These are phyloP conservation scores for Magnusiomyces tetraspermus DNA, from an alignment of 1,139 yeast genomes.

Conservation along the genomic window DNA sequence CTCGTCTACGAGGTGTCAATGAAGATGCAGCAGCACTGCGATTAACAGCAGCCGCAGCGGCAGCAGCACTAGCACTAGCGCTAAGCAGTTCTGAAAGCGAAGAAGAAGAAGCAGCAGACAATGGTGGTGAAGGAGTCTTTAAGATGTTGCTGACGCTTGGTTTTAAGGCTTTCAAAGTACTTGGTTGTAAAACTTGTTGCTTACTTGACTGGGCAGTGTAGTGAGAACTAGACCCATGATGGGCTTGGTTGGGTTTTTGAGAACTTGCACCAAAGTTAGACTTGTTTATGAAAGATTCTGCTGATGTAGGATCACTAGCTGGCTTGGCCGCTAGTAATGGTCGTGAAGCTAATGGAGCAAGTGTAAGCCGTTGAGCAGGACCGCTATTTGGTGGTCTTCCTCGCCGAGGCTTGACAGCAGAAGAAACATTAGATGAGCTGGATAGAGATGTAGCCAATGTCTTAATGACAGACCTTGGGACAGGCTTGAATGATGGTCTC, in stretches of 20 bases:
- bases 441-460: too few relatives aligned
- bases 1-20: not conserved
- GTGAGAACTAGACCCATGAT: not conserved
- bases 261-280: not conserved
- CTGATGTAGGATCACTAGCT: not conserved
- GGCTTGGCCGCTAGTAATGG: conserved; percentile 3
- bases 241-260: not conserved
- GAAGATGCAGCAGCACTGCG: not conserved
- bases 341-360: conserved; percentile 14
- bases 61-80: not conserved
- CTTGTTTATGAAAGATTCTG: not conserved
- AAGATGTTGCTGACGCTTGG: not conserved
- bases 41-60: not conserved
- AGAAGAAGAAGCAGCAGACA: not conserved
- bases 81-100: not conserved
- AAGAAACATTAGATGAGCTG: too few relatives aligned
- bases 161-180: too few relatives aligned
- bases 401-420: conserved; percentile 11
- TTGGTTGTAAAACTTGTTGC: too few relatives aligned
- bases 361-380: conserved; percentile 11
- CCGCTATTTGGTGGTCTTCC: conserved; percentile 15
- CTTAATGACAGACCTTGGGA: too few relatives aligned
- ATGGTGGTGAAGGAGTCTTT: not conserved
- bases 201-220: too few relatives aligned
- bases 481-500: too few relatives aligned